Percentiles rank a stretch among this genome's conserved stretches.
Evolutionary conservation across 2,329 filamentous ascomycete species (phyloP).

Genomic region (Beauveria sp.): DNA sequence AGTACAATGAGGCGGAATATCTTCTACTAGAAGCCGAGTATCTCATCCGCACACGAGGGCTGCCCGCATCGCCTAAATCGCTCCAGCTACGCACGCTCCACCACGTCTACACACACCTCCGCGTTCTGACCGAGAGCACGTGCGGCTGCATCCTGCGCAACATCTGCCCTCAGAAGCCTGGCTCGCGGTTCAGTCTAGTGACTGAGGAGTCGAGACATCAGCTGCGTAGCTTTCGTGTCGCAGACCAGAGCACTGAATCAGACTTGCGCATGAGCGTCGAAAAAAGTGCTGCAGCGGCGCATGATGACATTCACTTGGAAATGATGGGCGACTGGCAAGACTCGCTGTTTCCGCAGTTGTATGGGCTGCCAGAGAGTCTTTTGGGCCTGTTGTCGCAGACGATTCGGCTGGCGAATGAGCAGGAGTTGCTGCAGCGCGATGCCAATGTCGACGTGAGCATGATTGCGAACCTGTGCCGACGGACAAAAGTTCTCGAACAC

Average conservation of each 20-base stretch:
- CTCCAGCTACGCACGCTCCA: neutral
- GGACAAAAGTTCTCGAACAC: neutral
- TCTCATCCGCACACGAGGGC: slow-evolving; percentile 4
- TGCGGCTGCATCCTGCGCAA: slow-evolving; percentile 5
- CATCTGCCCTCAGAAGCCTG: neutral
- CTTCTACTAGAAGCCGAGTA: slow-evolving; percentile 2
- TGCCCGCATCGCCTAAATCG: neutral
- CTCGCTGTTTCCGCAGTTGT: slow-evolving; percentile 3
- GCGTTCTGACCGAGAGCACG: slow-evolving; percentile 5
- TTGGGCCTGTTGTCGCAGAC: slow-evolving; percentile 4
- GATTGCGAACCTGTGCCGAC: neutral
- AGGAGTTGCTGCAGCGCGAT: slow-evolving; percentile 3
- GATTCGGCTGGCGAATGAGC: slow-evolving; percentile 6
- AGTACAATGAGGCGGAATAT: slow-evolving; percentile 7
- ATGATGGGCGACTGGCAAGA: neutral
- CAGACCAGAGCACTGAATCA: slow-evolving; percentile 2
- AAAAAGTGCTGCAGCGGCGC: neutral
- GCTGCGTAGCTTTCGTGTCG: slow-evolving; percentile 7
- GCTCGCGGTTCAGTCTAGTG: neutral
- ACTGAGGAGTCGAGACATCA: neutral
- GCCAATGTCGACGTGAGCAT: neutral
- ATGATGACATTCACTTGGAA: slow-evolving; percentile 2
- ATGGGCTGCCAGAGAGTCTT: slow-evolving; percentile 1
- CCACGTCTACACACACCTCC: slow-evolving; percentile 6
- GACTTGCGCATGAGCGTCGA: neutral